A percentile compares a stretch with the other conserved stretches of the same genome.
These are phyloP conservation scores for Tranzscheliella williamsii DNA, from an alignment of 1,284 basidiomycete genomes.

Conservation along the genomic window DNA sequence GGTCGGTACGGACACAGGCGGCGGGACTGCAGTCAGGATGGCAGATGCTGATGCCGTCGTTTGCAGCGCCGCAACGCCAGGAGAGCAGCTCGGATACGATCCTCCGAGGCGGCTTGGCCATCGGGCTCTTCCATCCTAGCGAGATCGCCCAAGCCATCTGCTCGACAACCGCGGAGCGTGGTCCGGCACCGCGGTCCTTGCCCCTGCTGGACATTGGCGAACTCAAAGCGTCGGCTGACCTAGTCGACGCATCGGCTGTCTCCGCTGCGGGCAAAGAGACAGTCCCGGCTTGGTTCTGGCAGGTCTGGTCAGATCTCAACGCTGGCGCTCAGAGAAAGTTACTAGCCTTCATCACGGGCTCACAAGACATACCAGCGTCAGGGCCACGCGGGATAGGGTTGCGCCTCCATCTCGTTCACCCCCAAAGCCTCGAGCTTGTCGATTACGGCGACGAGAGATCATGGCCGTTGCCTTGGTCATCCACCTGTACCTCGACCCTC, in stretches of 20 bases:
- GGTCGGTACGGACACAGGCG: constrained; percentile 13
- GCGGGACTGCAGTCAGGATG: constrained; percentile 19
- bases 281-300: constrained; percentile 27
- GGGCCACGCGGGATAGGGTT: constrained; percentile 36
- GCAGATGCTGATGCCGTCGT: constrained; percentile 16
- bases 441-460: constrained; percentile 1
- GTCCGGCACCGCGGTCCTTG: background rate
- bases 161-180: constrained; percentile 6
- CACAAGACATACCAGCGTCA: constrained; percentile 33
- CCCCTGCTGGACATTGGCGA: constrained; percentile 29
- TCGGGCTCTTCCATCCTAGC: constrained; percentile 10
- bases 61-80: background rate
- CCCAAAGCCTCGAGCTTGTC: background rate
- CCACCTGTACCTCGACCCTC: constrained; percentile 47
- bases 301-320: constrained; percentile 14
- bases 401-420: constrained; percentile 36
- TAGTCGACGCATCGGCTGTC: constrained; percentile 4
- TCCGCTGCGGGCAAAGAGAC: background rate
- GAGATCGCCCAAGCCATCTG: constrained; percentile 13
- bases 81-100: constrained; percentile 15
- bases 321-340: constrained; percentile 27
- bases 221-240: constrained; percentile 15
- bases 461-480: constrained; percentile 45
- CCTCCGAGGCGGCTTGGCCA: constrained; percentile 22
- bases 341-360: constrained; percentile 51